Conservation (phyloP, 495 filamentous ascomycete genomes). For the Filosporella fistucella region DNA sequence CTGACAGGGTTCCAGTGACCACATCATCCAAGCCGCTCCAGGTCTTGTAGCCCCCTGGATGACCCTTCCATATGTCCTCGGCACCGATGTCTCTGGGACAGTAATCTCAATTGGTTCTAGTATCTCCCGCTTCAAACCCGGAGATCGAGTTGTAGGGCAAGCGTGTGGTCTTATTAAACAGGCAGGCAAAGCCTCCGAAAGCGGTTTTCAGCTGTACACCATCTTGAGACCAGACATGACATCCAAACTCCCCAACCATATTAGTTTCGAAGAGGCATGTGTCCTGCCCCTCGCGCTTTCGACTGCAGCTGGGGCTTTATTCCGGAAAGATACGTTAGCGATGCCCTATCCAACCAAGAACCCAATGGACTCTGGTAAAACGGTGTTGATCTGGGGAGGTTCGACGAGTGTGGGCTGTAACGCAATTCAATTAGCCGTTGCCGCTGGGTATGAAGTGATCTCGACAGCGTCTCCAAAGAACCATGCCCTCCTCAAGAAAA, state of each 20-base stretch:
- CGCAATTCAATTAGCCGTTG: conserved; percentile 19
- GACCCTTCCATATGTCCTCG: conserved; percentile 38
- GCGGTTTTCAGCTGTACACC: conserved; percentile 45
- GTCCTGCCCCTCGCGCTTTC: conserved; percentile 50
- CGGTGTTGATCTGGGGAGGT: conserved; percentile 24
- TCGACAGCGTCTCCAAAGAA: conserved; percentile 50
- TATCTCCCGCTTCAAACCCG: conserved; percentile 39
- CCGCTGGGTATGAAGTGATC: conserved; percentile 42
- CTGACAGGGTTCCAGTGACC: background rate
- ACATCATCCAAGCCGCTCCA: too few relatives aligned
- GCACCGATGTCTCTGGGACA: conserved; percentile 45
- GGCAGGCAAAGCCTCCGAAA: background rate
- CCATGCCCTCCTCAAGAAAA: conserved; percentile 41
- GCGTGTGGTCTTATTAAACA: conserved; percentile 6
- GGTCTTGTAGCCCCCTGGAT: background rate
- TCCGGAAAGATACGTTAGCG: conserved; percentile 18
- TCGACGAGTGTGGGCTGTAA: conserved; percentile 19
- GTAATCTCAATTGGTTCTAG: conserved; percentile 32
- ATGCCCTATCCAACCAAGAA: conserved; percentile 19
- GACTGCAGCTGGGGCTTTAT: conserved; percentile 50
- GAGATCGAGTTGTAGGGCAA: conserved; percentile 36
- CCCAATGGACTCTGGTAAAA: conserved; percentile 20
- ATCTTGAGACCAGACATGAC: conserved; percentile 30
- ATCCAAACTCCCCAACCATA: conserved; percentile 37
- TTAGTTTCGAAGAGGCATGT: conserved; percentile 41